Evolutionary conservation across 2,329 filamentous ascomycete species (phyloP), one percentile per base, ranked within the genome.

Genomic region (Pseudopithomyces maydicus): DNA sequence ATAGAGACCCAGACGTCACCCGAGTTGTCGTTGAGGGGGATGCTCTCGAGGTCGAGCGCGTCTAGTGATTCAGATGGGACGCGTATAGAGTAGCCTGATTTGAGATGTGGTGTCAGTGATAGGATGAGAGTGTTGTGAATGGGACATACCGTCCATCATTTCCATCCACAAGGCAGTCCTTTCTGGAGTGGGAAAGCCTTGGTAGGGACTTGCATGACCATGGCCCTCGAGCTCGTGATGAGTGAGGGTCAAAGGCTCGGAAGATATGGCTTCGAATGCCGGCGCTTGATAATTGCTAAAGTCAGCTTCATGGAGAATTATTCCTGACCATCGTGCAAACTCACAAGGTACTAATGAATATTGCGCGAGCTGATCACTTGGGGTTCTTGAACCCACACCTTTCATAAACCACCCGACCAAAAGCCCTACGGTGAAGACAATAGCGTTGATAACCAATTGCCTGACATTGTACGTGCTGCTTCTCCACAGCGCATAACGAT

Each of bases 71-170:
- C 38, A n/a, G 54, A 56, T 15, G 54, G 54, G 7, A 56, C 54
- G 23, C 54, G 54, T 36, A 56, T 56, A 14, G 54, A 56, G 43
- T 53, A 56, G 4, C 54, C 54, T 52, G n/a, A n/a, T n/a, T n/a
- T n/a, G n/a, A n/a, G n/a, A n/a, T n/a, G n/a, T n/a, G n/a, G n/a
- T n/a, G n/a, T n/a, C n/a, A n/a, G n/a, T n/a, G n/a, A n/a, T n/a
- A n/a, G n/a, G n/a, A n/a, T n/a, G n/a, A n/a, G n/a, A n/a, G n/a
- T n/a, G n/a, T n/a, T n/a, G n/a, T n/a, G n/a, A n/a, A n/a, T n/a
- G n/a, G n/a, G n/a, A n/a, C n/a, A n/a, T 32, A 56, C 54, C 54
- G 29, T 56, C 19, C 48, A 56, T 52, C 19, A 56, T 42, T 6
- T 56, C 42, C 54, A 56, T 56, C 54, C 54, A 56, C 26, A 33